These are phyloP conservation scores for Penicillium italicum DNA, from an alignment of 2,329 filamentous ascomycete species.

Conservation along the genomic window DNA sequence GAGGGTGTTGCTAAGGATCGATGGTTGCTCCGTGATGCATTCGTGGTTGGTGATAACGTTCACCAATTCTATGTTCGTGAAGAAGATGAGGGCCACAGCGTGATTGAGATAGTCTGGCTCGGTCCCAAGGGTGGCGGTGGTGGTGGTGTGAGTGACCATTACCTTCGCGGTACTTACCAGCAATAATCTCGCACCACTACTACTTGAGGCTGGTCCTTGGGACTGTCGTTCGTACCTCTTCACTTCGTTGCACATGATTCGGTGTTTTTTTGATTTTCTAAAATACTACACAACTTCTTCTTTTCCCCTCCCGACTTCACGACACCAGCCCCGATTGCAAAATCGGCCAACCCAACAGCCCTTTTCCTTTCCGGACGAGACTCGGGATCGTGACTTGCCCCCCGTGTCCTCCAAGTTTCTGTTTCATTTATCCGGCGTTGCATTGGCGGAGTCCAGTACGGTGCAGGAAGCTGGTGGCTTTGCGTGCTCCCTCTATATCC, in stretches of 20 bases:
- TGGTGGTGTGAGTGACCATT: conserved; percentile 33
- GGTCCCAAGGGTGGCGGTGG: conserved; percentile 39
- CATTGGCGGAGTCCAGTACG: conserved; percentile 35
- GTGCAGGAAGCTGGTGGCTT: conserved; percentile 34
- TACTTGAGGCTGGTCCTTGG: conserved; percentile 36
- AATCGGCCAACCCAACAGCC: conserved; percentile 12
- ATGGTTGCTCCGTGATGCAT: conserved; percentile 40
- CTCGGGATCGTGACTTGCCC: conserved; percentile 21
- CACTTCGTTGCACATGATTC: conserved; percentile 39
- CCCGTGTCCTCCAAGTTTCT: conserved; percentile 27
- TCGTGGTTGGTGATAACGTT: conserved; percentile 42
- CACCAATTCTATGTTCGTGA: conserved; percentile 44
- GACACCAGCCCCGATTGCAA: conserved; percentile 17
- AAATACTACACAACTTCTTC: conserved; percentile 16
- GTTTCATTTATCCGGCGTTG: conserved; percentile 38
- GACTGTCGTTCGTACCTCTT: conserved; percentile 27
- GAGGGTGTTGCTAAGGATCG: conserved; percentile 42
- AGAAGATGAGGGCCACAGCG: conserved; percentile 40
- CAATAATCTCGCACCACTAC: conserved; percentile 21
- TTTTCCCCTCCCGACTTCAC: conserved; percentile 14
- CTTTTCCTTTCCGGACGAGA: conserved; percentile 21
- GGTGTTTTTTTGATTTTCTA: conserved; percentile 17
- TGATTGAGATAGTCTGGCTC: conserved; percentile 46
- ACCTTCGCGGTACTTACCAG: conserved; percentile 27
- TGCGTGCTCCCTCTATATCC: conserved; percentile 27